Base-by-base conservation (phyloP, 768 basidiomycete genomes). In the Cystobasidium onofrii region DNA sequence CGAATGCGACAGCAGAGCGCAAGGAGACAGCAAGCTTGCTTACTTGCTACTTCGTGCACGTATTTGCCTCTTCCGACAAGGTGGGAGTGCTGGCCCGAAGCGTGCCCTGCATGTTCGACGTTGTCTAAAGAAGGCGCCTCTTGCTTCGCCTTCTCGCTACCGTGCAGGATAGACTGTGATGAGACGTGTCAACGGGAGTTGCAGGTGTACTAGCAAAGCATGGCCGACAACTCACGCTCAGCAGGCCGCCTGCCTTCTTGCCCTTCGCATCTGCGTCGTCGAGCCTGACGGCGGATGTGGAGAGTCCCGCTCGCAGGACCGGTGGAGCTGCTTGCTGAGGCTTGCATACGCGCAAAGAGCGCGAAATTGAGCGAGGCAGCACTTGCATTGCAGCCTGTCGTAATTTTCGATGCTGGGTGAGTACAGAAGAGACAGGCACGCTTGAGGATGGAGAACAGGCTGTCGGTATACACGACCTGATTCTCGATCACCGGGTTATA, bases 41-140 rank as follows among this genome's bases (percentile, higher is more conserved):
- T 79, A 92, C 92, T 85, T 83, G 92, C 90, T 77, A 95, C 88
- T 15, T 88, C 90, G 81, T 95, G 92, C 39, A 94, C 85, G 80
- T 93, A 94, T 84, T 98, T 98, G 57, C 93, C 92, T 73, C 95
- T 84, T 39, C 91, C 95, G 46, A 99, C 89, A 9, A 94, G 82
- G 77, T 87, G 86, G 1, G 91, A 93, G 80, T 98, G 93, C 55
- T 85, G 83, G 73, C 89, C 88, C 43, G 43, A 44, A 10, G 25
- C 65, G 12, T 52, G 41, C 6, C 25, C 61, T 25, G 4, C 63
- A 25, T 50, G 43, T 31, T 71, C 55, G 39, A 23, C 29, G 50
- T 25, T 29, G 33, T 46, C 29, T 13, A 67, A 10, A 10, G 87
- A 82, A 63, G 90, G 90, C 46, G 92, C 90, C 54, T 88, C 90